Base-by-base conservation (phyloP, 2,329 filamentous ascomycete genomes). In the Alternaria metachromatica region DNA sequence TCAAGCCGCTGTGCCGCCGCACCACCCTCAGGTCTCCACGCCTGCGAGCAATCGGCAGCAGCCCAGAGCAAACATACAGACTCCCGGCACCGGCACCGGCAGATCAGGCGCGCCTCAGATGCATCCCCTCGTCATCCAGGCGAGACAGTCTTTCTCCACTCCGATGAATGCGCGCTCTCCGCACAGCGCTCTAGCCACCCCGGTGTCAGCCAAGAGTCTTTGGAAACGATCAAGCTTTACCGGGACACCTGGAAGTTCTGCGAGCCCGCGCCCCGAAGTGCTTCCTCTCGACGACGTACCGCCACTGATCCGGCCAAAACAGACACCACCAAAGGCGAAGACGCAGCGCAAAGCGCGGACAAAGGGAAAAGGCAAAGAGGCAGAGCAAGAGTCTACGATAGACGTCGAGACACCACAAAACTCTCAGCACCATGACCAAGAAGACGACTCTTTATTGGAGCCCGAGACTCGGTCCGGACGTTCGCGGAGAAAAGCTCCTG, bases 251-350 rank as follows among this genome's bases (percentile, higher is more conserved):
- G 60, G 63, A 9, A 63, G 60, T 4, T 58, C 72, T n/a, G 64
- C 65, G 9, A 66, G 63, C 28, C 68, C 72, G 6, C 71, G 75
- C 26, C 77, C 77, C 4, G 64, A 66, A 15, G 58, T 71, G 5
- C 69, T 70, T 37, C 72, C 75, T 1, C 73, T 80, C 13, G 75
- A 79, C 46, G 76, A 79, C 37, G 58, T 73, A 9, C 57, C 58
- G 6, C 66, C 73, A 3, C 43, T 70, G 5, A 60, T 68, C 11
- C 46, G 51, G 26, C 55, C 68, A 8, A 72, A 72, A 26, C 65
- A 63, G 28, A 72, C 60, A 33, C 64, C 67, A 15, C 20, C 67
- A 6, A 78, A 77, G 49, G 23, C 66, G 0, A 78, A 72, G 46
- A 49, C 69, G n/a, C 63, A 70, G 9, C 71, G 72, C 6, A 76